Evolutionary conservation across 202 grass and related monocot genomes (phyloP), one percentile per base, ranked within the genome.

Genomic region (Saccharum hybrid): DNA sequence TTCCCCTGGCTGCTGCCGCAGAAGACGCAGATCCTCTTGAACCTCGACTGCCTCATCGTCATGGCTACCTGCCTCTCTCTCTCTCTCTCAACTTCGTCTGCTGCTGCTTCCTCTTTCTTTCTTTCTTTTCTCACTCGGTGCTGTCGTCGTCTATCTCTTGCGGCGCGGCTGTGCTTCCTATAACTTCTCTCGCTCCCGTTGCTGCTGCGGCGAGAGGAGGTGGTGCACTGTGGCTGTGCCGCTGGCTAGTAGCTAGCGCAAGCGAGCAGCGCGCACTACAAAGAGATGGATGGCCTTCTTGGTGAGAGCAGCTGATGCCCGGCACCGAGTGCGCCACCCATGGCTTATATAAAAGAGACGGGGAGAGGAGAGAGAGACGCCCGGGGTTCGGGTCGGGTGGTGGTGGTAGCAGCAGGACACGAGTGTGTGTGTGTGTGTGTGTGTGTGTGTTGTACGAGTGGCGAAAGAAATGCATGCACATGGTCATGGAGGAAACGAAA

Each of bases 21-120:
- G 72, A 97, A 97, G 38, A 97, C 94, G 77, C 94, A 97, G 78
- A 97, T 94, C 80, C 91, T 90, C 85, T 97, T 94, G 89, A 97
- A 97, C 88, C 91, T 86, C 30, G 94, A 90, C 69, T 87, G 91
- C 75, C 77, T 94, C 91, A 81, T 28, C 21, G 78, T 81, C 66
- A 69, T 77, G 28, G 8, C 42, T 43, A 3, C 8, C 8, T 26
- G 11, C 4, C 15, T 21, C 19, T 56, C 51, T 26, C 26, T 5
- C 26, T 26, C 26, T 26, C 26, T 5, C 26, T 26, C 26, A 1
- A 6, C 15, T 52, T 52, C 18, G 18, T 56, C 63, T 42, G 67
- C 36, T 21, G 34, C 66, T 10, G 26, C 26, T 26, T 4, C 8
- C 37, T 15, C 22, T 5, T 1, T 30, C 52, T 28, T 6, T 48